phyloP scores from a whole-genome alignment of 495 filamentous ascomycete genomes.

The Jackrogersella multiformis region DNA sequence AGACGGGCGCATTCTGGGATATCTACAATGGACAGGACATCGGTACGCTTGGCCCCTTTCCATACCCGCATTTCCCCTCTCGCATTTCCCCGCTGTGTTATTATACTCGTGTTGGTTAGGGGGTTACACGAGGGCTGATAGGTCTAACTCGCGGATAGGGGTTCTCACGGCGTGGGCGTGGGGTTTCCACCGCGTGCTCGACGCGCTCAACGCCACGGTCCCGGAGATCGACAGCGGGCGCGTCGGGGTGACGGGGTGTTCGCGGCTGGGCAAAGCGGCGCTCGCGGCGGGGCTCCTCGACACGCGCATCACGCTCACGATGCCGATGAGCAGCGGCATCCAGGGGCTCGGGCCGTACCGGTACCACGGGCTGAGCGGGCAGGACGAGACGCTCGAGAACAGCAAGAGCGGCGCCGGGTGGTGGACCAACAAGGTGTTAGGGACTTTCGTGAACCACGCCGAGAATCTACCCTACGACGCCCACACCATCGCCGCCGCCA shows the following conservation, averaged over 20 bases:
- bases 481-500: constrained; percentile 62
- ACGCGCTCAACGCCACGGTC: constrained; percentile 59
- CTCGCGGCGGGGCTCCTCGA: constrained; percentile 63
- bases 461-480: constrained; percentile 62
- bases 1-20: constrained; percentile 62
- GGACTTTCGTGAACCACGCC: constrained; percentile 59
- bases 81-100: neutral
- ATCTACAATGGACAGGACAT: constrained; percentile 63
- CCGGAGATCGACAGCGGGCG: constrained; percentile 59
- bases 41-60: constrained; percentile 44
- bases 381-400: constrained; percentile 65
- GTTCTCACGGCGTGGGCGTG: constrained; percentile 63
- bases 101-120: too few species aligned
- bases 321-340: constrained; percentile 64
- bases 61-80: neutral
- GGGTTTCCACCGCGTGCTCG: constrained; percentile 63
- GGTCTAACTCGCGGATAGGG: constrained; percentile 48
- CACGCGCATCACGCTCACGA: constrained; percentile 62
- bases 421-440: constrained; percentile 60
- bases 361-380: constrained; percentile 60
- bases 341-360: constrained; percentile 63
- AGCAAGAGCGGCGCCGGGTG: constrained; percentile 63
- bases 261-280: constrained; percentile 61
- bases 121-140: too few species aligned
- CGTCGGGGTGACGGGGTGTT: constrained; percentile 63